Evolutionary conservation across 805 yeast genomes (phyloP).

Genomic region (Candida silvatica): DNA sequence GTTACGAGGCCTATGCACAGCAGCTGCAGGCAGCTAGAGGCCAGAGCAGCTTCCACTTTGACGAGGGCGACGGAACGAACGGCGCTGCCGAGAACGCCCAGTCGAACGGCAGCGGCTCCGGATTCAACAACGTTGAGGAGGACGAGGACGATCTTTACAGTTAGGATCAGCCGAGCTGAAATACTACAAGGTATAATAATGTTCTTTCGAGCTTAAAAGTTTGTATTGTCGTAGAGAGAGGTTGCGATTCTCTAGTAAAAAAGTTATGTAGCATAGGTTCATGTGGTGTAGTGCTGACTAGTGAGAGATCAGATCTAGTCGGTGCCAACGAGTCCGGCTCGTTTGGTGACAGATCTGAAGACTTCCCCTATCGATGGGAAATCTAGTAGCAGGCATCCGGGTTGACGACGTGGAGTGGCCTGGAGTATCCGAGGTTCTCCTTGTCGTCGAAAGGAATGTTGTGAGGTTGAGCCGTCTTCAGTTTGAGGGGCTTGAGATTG

Average conservation of each 20-base stretch:
- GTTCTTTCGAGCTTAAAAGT: not conserved
- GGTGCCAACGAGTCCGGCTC: not conserved
- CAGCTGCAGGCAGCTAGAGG: constrained; percentile 96
- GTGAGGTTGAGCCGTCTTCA: too few species aligned
- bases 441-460: too few species aligned
- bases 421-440: not conserved
- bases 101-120: constrained; percentile 28
- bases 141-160: constrained; percentile 39
- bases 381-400: not conserved
- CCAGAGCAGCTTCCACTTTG: constrained; percentile 83
- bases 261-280: too few species aligned
- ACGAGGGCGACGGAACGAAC: constrained; percentile 26
- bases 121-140: constrained; percentile 41
- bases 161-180: too few species aligned
- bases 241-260: too few species aligned
- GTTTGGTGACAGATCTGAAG: not conserved
- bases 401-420: not conserved
- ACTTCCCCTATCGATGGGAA: too few species aligned
- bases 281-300: too few species aligned
- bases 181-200: too few species aligned
- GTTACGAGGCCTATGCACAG: constrained; percentile 97
- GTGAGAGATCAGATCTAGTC: too few species aligned
- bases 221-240: not conserved
- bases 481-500: constrained; percentile 1
- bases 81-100: constrained; percentile 23